These are phyloP conservation scores for Yarrowia sp. DNA, from an alignment of 805 yeast genomes.

Conservation along the genomic window DNA sequence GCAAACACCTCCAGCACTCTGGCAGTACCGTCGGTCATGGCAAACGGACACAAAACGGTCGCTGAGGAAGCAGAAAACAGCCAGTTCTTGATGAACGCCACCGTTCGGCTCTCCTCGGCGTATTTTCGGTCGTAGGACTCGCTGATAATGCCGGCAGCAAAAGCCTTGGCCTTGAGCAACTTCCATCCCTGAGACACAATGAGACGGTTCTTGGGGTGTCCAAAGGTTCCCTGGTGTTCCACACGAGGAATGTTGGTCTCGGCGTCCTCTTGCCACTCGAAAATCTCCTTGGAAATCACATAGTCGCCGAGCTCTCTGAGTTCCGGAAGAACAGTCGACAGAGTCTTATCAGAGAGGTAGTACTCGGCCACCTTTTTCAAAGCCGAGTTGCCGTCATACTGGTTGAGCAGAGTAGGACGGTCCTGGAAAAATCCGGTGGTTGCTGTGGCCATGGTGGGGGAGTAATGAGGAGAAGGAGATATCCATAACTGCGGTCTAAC, in stretches of 20 bases:
- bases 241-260: constrained; percentile 36
- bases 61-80: constrained; percentile 38
- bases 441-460: constrained; percentile 33
- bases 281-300: constrained; percentile 32
- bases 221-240: constrained; percentile 37
- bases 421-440: constrained; percentile 36
- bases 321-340: constrained; percentile 28
- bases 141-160: constrained; percentile 34
- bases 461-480: background rate
- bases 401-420: constrained; percentile 34
- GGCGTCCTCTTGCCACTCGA: constrained; percentile 37
- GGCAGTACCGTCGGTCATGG: constrained; percentile 41
- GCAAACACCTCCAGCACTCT: constrained; percentile 34
- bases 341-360: constrained; percentile 28
- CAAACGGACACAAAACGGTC: constrained; percentile 37
- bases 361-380: constrained; percentile 32
- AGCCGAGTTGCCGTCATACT: constrained; percentile 32
- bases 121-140: constrained; percentile 36
- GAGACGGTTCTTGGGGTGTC: constrained; percentile 33
- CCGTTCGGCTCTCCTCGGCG: constrained; percentile 33
- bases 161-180: constrained; percentile 33
- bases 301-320: constrained; percentile 33
- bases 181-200: constrained; percentile 39
- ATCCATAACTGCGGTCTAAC: background rate
- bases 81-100: constrained; percentile 34